These are phyloP conservation scores for Nakaseomyces bracarensis DNA, from an alignment of 1,139 yeast species.

Conservation along the genomic window DNA sequence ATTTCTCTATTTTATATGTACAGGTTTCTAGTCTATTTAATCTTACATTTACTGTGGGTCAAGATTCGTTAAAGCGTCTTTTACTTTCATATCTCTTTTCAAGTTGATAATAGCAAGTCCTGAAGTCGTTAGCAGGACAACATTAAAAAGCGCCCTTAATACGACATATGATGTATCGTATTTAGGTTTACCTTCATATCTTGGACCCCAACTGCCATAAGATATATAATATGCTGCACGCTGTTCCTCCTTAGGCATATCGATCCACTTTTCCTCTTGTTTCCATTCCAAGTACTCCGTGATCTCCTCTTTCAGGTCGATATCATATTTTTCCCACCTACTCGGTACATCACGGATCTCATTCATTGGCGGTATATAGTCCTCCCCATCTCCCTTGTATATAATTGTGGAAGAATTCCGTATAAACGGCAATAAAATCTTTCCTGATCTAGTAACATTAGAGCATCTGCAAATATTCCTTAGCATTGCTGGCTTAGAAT, in stretches of 20 bases:
- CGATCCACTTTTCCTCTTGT: constrained; percentile 38
- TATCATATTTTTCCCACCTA: constrained; percentile 36
- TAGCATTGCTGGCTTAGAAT: too few relatives aligned
- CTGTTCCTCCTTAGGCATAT: constrained; percentile 32
- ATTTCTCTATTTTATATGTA: constrained; percentile 12
- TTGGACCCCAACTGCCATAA: constrained; percentile 27
- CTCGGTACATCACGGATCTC: constrained; percentile 11
- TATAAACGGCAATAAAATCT: too few relatives aligned
- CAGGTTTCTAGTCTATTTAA: too few relatives aligned
- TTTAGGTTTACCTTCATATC: constrained; percentile 14
- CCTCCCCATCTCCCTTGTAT: background rate
- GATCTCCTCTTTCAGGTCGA: constrained; percentile 38
- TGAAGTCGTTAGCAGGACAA: constrained; percentile 19
- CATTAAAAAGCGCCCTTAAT: constrained; percentile 21
- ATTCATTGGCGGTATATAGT: constrained; percentile 25
- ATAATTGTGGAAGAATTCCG: background rate
- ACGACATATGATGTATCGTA: constrained; percentile 17
- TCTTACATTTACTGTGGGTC: background rate
- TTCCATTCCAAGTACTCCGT: constrained; percentile 37
- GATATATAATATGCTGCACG: constrained; percentile 32
- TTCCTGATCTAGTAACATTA: too few relatives aligned
- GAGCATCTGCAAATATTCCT: too few relatives aligned
- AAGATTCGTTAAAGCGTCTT: constrained; percentile 9
- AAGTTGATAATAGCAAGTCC: constrained; percentile 21
- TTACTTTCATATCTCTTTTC: constrained; percentile 16